Base-by-base conservation (phyloP, 148 eudicot species). In the Camellia sinensis region DNA sequence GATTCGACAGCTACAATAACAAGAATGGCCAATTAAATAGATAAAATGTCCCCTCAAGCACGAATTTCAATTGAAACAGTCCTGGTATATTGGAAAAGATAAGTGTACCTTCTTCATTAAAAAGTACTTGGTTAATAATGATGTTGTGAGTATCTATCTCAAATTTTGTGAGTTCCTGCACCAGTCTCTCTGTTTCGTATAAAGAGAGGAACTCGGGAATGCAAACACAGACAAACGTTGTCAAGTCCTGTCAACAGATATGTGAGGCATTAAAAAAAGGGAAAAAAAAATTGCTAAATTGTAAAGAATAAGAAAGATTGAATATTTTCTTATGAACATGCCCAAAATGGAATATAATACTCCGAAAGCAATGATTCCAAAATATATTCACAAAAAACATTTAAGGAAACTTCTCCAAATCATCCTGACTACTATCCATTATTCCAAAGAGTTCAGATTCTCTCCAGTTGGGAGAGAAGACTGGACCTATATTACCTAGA, bases 131-230 rank as follows among this genome's bases (percentile, higher is more conserved):
- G 76, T 96, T 94, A 68, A 96, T 92, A 70, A 93, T 90, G 82
- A 96, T 90, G 84, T 92, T 93, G 80, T 94, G 99, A 43, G 99
- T 90, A 83, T 96, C 98, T 68, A 96, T 96, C 91, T 96, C 99
- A 67, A 92, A 94, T 83, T 94, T 93, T 11, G 97, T 90, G 41
- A 96, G 94, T 78, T 96, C 98, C 86, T 94, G 97, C 73, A 93
- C 95, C 78, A 96, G 83, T 86, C 98, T 88, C 84, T 96, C 99
- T 4, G 98, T 96, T 88, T 96, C 99, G 60, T 96, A 93, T 12
- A 96, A 89, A 48, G 82, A 80, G 61, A 96, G 95, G 82, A 96
- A 96, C 83, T 96, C 99, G 19, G 98, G 97, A 77, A 96, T 96
- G 91, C 98, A 96, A 53, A 96, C 98, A 76, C 97, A 96, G 40